phyloP scores from a whole-genome alignment of 225 moss, liverwort and hornwort species.

The Polytrichum formosum region DNA sequence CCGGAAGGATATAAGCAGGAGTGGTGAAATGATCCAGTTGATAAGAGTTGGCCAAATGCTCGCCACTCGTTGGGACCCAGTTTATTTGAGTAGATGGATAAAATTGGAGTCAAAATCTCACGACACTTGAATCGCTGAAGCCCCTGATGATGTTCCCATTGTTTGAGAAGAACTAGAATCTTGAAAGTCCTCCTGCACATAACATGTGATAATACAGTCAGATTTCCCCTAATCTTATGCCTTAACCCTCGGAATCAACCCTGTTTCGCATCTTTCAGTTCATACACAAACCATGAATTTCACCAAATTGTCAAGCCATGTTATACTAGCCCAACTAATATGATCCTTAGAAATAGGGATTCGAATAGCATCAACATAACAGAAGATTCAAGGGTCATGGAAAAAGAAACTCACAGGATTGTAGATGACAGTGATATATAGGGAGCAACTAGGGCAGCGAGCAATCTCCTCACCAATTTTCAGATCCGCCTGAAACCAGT shows the following conservation, averaged over 20 bases:
- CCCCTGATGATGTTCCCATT: slow-evolving; percentile 15
- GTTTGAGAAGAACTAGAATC: slow-evolving; percentile 28
- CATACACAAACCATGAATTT: too few relatives aligned
- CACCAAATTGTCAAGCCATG: too few relatives aligned
- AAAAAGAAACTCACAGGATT: slow-evolving; percentile 52
- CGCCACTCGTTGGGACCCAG: neutral
- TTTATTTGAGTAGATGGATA: neutral
- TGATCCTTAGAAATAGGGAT: neutral
- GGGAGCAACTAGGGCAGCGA: slow-evolving; percentile 93
- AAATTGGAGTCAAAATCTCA: slow-evolving; percentile 5
- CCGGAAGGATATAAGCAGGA: neutral
- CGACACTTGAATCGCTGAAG: slow-evolving; percentile 12
- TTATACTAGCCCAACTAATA: too few relatives aligned
- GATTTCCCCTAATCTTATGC: too few relatives aligned
- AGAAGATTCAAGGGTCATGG: neutral
- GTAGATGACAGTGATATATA: slow-evolving; percentile 88
- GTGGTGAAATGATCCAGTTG: neutral
- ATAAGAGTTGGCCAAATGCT: neutral
- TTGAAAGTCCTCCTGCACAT: slow-evolving; percentile 28
- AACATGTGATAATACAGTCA: neutral
- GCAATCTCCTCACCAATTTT: slow-evolving; percentile 85
- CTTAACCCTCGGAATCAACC: too few relatives aligned
- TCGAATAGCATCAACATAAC: neutral
- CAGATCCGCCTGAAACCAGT: slow-evolving; percentile 54
- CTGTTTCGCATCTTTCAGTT: too few relatives aligned